These are phyloP conservation scores for Nicotiana otophora DNA, from an alignment of 257 asterid genomes.

Conservation along the genomic window DNA sequence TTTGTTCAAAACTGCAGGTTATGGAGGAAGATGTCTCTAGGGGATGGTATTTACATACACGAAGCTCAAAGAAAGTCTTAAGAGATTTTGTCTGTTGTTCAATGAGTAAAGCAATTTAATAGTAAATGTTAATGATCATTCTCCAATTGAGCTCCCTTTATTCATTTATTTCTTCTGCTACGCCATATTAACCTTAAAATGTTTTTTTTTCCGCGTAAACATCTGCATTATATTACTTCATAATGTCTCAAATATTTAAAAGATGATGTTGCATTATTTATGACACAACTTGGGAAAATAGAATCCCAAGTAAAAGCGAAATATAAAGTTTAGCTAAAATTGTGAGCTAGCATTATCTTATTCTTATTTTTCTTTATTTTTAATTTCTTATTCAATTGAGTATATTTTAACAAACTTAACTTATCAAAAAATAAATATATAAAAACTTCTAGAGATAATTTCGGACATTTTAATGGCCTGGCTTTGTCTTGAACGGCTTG, in stretches of 20 bases:
- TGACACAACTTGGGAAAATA: no score
- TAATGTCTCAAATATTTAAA: no score
- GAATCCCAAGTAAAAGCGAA: no score
- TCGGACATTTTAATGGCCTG: background rate
- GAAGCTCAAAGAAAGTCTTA: background rate
- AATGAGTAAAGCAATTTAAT: background rate
- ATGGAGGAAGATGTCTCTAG: conserved; percentile 69
- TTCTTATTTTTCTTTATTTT: no score
- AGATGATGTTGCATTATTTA: no score
- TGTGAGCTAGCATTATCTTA: no score
- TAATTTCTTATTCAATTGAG: no score
- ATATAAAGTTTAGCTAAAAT: no score
- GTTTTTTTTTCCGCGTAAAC: no score
- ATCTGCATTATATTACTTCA: no score
- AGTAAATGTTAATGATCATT: no score
- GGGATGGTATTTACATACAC: background rate
- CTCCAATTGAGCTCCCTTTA: background rate
- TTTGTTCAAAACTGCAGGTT: conserved; percentile 63
- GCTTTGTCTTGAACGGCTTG: background rate
- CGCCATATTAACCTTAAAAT: no score
- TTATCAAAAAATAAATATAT: background rate
- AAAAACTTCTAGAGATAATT: background rate
- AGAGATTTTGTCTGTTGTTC: background rate
- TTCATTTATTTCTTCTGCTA: background rate
- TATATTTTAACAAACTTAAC: background rate